Evolutionary conservation across 2,329 filamentous ascomycete species (phyloP).

Genomic region (Hortaea sp.): DNA sequence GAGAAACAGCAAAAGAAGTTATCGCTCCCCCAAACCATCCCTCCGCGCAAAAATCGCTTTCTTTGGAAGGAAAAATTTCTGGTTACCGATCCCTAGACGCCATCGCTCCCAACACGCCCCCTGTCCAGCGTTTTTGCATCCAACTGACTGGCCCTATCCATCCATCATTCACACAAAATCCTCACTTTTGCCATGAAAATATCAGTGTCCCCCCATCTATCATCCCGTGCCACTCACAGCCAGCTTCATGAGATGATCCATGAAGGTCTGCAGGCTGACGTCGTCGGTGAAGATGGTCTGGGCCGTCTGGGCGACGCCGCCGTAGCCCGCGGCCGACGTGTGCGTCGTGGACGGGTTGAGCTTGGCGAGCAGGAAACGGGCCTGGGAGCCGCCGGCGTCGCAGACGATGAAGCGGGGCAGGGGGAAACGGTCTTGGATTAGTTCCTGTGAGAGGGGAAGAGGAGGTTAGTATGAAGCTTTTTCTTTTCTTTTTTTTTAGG

Average conservation of each 20-base stretch:
- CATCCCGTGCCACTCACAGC: conserved; percentile 27
- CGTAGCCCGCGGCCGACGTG: conserved; percentile 74
- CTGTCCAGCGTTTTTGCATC: too few species aligned
- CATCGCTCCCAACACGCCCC: too few species aligned
- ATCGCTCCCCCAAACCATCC: too few species aligned
- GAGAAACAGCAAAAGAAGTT: too few species aligned
- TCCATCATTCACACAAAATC: too few species aligned
- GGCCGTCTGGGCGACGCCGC: conserved; percentile 77
- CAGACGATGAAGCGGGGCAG: conserved; percentile 97
- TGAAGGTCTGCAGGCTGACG: conserved; percentile 95
- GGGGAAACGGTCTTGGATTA: conserved; percentile 96
- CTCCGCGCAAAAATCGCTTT: too few species aligned
- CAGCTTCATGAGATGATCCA: conserved; percentile 98
- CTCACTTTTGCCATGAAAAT: too few species aligned
- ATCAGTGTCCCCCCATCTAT: too few species aligned
- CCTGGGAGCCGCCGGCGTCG: conserved; percentile 95
- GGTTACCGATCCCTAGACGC: too few species aligned
- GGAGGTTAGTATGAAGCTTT: conserved; percentile 3
- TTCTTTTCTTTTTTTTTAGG: neutral
- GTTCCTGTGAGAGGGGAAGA: conserved; percentile 50
- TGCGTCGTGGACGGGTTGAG: conserved; percentile 96
- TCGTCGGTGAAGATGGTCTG: conserved; percentile 99
- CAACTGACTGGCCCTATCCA: too few species aligned
- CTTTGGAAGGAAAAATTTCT: too few species aligned
- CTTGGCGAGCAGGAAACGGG: conserved; percentile 92